Evolutionary conservation across 352 stramenopile genomes (phyloP), one percentile per base, ranked within the genome.

Genomic region (Phytopythium cucurbitacearum): DNA sequence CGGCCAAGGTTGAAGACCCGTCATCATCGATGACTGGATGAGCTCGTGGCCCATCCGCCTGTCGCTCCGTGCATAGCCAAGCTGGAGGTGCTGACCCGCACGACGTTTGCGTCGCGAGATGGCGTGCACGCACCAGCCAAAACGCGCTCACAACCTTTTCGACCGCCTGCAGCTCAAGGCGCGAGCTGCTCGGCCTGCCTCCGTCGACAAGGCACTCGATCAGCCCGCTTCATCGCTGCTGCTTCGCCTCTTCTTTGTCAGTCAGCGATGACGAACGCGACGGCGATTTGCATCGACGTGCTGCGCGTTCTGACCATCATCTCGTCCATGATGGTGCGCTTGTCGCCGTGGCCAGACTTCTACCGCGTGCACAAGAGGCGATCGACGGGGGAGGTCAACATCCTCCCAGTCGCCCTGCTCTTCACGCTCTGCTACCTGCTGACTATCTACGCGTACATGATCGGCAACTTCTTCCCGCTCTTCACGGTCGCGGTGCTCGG

Each of bases 271-370:
- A n/a, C 32, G 13, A 33, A 35, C 44, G 35, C 46, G 15, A 67
- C 57, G 35, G 45, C 33, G 57, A 16, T 70, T 53, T 8, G 56
- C 52, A 50, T 65, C 56, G 21, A 51, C 65, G 15, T 51, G 66
- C 34, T 71, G 65, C 49, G 70, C 65, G 66, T 76, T 56, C 46
- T 73, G 28, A 81, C 71, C 5, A 69, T 73, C 42, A 48, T 72
- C 56, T 76, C 65, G 52, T 73, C 69, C 2, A 48, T 71, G 21
- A 57, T 80, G 15, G 67, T 76, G 35, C 72, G 75, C 16, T 39
- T 81, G 3, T 69, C 68, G 21, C 59, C 76, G 43, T 72, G 72
- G 51, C 58, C 60, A 6, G 73, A 80, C 51, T 65, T 67, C 40
- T 48, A 80, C 59, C 43, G 59, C 12, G 64, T 71, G 56, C 51